phyloP scores from a whole-genome alignment of 371 early-diverging fungal genomes.

The Dentiscutata heterogama region DNA sequence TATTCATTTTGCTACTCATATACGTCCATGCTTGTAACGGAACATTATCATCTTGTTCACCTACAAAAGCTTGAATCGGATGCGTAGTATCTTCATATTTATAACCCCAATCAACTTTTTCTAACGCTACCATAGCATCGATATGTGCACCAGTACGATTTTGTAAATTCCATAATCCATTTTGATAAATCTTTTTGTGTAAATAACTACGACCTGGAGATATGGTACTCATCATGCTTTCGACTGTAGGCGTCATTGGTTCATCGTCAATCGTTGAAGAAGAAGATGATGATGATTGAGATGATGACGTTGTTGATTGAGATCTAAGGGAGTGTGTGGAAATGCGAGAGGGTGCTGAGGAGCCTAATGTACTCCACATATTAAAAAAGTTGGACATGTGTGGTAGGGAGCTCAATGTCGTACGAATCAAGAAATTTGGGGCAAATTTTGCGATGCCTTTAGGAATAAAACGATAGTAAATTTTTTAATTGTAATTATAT shows the following conservation, averaged over 20 bases:
- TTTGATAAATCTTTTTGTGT: conserved; percentile 38
- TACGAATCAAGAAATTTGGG: conserved; percentile 43
- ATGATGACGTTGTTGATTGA: too few species aligned
- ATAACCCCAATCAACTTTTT: conserved; percentile 42
- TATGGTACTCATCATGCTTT: conserved; percentile 1
- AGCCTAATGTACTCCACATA: conserved; percentile 37
- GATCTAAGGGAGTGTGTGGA: neutral
- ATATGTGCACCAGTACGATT: conserved; percentile 35
- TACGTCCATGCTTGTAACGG: conserved; percentile 38
- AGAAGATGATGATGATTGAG: neutral
- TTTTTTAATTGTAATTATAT: neutral
- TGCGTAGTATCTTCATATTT: conserved; percentile 40
- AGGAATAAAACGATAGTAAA: neutral
- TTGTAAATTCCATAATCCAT: conserved; percentile 44
- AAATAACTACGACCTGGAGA: conserved; percentile 43
- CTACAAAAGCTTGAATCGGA: conserved; percentile 33
- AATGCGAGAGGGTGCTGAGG: neutral
- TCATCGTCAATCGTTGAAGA: conserved; percentile 27
- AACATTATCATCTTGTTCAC: conserved; percentile 43
- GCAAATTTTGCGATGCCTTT: conserved; percentile 39
- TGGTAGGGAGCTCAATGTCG: conserved; percentile 34
- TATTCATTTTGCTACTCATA: conserved; percentile 42
- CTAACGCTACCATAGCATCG: conserved; percentile 43
- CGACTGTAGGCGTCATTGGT: neutral
- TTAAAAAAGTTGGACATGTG: conserved; percentile 36